A percentile compares a stretch with the other conserved stretches of the same genome.
These are phyloP conservation scores for Boechera retrofracta DNA, from an alignment of 345 rosid species.

Conservation along the genomic window DNA sequence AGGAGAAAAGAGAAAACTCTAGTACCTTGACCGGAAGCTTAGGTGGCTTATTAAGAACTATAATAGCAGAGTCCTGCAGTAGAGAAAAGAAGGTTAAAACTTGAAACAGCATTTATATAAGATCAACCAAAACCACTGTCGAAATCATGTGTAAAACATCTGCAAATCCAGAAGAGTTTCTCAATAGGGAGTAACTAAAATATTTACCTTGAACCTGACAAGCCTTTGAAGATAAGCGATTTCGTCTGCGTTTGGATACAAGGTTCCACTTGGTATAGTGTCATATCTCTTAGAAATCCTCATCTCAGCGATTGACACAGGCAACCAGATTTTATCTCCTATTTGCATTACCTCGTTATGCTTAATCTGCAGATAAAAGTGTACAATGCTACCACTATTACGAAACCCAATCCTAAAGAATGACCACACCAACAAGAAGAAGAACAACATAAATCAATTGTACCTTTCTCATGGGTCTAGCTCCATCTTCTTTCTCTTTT, in stretches of 20 bases:
- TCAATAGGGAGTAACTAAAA: background rate
- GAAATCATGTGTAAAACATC: background rate
- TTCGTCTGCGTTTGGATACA: slow-evolving; percentile 92
- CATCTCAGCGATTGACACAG: slow-evolving; percentile 76
- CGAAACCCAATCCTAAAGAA: slow-evolving; percentile 38
- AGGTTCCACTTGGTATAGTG: slow-evolving; percentile 88
- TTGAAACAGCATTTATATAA: slow-evolving; percentile 9
- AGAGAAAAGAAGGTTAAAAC: slow-evolving; percentile 5
- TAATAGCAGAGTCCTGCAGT: slow-evolving; percentile 75
- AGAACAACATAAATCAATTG: background rate
- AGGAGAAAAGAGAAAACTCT: background rate
- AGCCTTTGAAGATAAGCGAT: slow-evolving; percentile 86
- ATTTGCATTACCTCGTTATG: slow-evolving; percentile 68
- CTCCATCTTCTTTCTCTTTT: slow-evolving; percentile 42
- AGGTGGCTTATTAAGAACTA: slow-evolving; percentile 91
- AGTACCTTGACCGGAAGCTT: slow-evolving; percentile 87
- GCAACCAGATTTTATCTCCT: slow-evolving; percentile 69
- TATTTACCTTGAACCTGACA: slow-evolving; percentile 77
- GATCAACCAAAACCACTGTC: slow-evolving; percentile 1
- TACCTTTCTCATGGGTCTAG: slow-evolving; percentile 63
- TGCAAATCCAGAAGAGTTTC: slow-evolving; percentile 5
- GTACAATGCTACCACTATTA: slow-evolving; percentile 44
- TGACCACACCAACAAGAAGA: slow-evolving; percentile 16
- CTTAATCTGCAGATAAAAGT: slow-evolving; percentile 64
- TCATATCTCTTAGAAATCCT: slow-evolving; percentile 80